A percentile compares a stretch with the other conserved stretches of the same genome.
Conservation (phyloP, 2,329 filamentous ascomycete species). For the Cytospora chrysosperma region DNA sequence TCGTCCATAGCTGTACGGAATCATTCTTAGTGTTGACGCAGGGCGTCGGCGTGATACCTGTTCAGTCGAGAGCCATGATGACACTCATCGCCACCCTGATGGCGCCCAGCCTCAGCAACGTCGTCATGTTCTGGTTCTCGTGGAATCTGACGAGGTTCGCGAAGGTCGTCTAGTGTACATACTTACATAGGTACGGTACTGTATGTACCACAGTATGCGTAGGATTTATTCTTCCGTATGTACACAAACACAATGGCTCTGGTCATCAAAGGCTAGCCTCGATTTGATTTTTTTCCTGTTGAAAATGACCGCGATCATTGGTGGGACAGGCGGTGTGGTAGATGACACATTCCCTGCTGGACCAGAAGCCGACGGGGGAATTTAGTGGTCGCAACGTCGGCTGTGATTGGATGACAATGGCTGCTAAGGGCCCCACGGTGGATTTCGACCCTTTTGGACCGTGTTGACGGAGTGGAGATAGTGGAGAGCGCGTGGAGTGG, state of each 20-base stretch:
- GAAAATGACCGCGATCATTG: slow-evolving; percentile 18
- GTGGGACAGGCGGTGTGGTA: slow-evolving; percentile 24
- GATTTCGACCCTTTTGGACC: slow-evolving; percentile 11
- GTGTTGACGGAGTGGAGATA: not conserved
- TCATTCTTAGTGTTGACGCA: not conserved
- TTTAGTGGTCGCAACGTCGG: slow-evolving; percentile 8
- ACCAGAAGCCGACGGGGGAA: slow-evolving; percentile 16
- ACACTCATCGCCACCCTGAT: not conserved
- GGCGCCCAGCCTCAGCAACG: not conserved
- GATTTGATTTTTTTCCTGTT: not conserved
- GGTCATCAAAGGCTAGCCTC: not conserved
- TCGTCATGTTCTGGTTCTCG: not conserved
- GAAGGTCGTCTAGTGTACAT: not conserved
- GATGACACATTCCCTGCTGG: slow-evolving; percentile 16
- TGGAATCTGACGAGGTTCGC: not conserved
- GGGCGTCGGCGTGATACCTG: not conserved
- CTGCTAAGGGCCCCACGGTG: slow-evolving; percentile 17
- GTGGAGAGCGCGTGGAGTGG: slow-evolving; percentile 1
- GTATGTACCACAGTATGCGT: not conserved
- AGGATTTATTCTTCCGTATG: not conserved
- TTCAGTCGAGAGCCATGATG: not conserved
- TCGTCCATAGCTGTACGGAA: not conserved
- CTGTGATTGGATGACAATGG: slow-evolving; percentile 15
- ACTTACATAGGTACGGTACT: not conserved
- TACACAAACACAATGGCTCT: not conserved